phyloP scores from a whole-genome alignment of 805 yeast genomes.

The Brettanomyces naardenensis region DNA sequence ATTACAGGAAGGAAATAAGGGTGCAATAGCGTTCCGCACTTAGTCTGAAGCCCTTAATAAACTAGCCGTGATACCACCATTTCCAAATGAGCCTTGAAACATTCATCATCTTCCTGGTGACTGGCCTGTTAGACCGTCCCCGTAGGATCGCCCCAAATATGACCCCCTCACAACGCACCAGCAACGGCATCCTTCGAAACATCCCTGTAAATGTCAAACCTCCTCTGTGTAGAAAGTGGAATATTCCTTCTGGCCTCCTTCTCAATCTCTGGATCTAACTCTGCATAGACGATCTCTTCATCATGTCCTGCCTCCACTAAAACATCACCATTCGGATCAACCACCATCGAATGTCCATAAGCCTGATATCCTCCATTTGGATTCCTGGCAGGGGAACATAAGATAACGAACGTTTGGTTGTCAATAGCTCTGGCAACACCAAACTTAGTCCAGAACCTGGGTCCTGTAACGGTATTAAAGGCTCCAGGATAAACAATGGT shows the following conservation, averaged over 20 bases:
- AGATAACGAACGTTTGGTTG: slow-evolving; percentile 61
- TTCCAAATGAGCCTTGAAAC: too few relatives aligned
- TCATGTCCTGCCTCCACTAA: slow-evolving; percentile 70
- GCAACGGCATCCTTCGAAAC: slow-evolving; percentile 22
- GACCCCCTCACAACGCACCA: slow-evolving; percentile 14
- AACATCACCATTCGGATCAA: slow-evolving; percentile 53
- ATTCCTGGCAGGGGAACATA: slow-evolving; percentile 88
- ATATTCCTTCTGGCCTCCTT: slow-evolving; percentile 53
- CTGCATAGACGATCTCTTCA: slow-evolving; percentile 71
- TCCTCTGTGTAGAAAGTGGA: slow-evolving; percentile 62
- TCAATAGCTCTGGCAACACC: slow-evolving; percentile 72
- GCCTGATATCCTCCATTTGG: slow-evolving; percentile 49
- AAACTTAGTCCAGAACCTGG: slow-evolving; percentile 72
- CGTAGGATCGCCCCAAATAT: too few relatives aligned
- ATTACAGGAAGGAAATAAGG: too few relatives aligned
- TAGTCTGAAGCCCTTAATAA: too few relatives aligned
- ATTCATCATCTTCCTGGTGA: too few relatives aligned
- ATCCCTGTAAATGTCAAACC: slow-evolving; percentile 58
- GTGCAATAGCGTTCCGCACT: too few relatives aligned
- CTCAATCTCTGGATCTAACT: slow-evolving; percentile 54
- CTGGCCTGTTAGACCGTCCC: too few relatives aligned
- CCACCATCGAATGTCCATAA: slow-evolving; percentile 60
- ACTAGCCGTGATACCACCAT: too few relatives aligned
- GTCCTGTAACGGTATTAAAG: slow-evolving; percentile 78
- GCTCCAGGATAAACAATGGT: slow-evolving; percentile 83